These are phyloP conservation scores for Hortiboletus flavorubellus DNA, from an alignment of 768 basidiomycete genomes.

Conservation along the genomic window DNA sequence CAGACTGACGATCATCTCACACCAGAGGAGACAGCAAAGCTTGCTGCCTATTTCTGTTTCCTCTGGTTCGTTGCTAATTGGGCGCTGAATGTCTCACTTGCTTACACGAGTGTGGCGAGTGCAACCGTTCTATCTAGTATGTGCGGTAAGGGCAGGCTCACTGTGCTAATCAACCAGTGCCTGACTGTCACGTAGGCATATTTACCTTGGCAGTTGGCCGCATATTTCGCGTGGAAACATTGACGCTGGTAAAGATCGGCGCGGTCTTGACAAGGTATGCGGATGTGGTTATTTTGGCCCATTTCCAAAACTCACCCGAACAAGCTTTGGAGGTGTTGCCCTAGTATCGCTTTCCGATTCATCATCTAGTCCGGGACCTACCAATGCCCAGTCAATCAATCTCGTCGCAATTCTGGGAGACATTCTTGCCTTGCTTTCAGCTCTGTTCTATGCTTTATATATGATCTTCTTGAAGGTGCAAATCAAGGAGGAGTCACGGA, in stretches of 20 bases:
- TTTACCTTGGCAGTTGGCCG: slow-evolving; percentile 88
- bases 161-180: not conserved
- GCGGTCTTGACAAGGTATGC: slow-evolving; percentile 79
- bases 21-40: slow-evolving; percentile 63
- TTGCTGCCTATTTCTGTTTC: slow-evolving; percentile 80
- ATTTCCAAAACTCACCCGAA: slow-evolving; percentile 7
- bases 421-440: slow-evolving; percentile 78
- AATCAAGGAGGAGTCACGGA: slow-evolving; percentile 74
- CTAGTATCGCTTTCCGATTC: slow-evolving; percentile 91
- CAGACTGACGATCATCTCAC: slow-evolving; percentile 46
- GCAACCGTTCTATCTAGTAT: slow-evolving; percentile 86
- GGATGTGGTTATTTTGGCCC: not conserved
- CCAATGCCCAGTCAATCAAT: slow-evolving; percentile 15
- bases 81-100: slow-evolving; percentile 78
- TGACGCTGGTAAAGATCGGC: slow-evolving; percentile 67
- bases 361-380: slow-evolving; percentile 18
- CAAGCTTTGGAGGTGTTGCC: slow-evolving; percentile 76
- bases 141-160: slow-evolving; percentile 58
- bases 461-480: slow-evolving; percentile 86
- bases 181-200: slow-evolving; percentile 56
- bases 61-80: slow-evolving; percentile 97
- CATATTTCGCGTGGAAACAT: slow-evolving; percentile 73
- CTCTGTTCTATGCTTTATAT: slow-evolving; percentile 85
- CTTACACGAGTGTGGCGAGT: slow-evolving; percentile 91
- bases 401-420: slow-evolving; percentile 60